phyloP scores from a whole-genome alignment of 257 asterid genomes.

The Capsicum rhomboideum region DNA sequence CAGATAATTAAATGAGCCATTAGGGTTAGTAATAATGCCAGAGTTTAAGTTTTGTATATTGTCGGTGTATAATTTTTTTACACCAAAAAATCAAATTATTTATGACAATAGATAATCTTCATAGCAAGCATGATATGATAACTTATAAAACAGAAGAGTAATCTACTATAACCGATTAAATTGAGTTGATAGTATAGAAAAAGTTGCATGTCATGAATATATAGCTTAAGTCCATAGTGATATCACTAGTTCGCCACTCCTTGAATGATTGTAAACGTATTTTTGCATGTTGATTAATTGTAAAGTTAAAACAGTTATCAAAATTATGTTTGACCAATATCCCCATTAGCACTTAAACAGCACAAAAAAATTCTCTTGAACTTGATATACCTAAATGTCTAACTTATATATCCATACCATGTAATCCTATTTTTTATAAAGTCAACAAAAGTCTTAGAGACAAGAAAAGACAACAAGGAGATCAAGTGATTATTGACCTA shows the following conservation, averaged over 20 bases:
- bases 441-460: neutral
- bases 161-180: neutral
- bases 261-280: neutral
- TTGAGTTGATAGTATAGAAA: neutral
- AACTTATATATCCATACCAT: neutral
- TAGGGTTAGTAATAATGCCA: too few relatives aligned
- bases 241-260: neutral
- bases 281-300: neutral
- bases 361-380: too few relatives aligned
- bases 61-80: neutral
- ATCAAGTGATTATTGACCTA: neutral
- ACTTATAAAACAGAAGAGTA: neutral
- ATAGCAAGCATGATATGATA: neutral
- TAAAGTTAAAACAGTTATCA: neutral
- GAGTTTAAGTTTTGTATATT: neutral
- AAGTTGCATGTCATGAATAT: neutral
- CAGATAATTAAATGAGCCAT: too few relatives aligned
- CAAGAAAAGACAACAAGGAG: neutral
- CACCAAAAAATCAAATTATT: neutral
- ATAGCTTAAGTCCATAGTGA: neutral
- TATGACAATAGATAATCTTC: neutral
- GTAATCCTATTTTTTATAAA: neutral
- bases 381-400: neutral
- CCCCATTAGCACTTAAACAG: neutral
- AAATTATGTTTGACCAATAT: neutral